Evolutionary conservation across 257 asterid genomes (phyloP).

Genomic region (Solanum piurae): DNA sequence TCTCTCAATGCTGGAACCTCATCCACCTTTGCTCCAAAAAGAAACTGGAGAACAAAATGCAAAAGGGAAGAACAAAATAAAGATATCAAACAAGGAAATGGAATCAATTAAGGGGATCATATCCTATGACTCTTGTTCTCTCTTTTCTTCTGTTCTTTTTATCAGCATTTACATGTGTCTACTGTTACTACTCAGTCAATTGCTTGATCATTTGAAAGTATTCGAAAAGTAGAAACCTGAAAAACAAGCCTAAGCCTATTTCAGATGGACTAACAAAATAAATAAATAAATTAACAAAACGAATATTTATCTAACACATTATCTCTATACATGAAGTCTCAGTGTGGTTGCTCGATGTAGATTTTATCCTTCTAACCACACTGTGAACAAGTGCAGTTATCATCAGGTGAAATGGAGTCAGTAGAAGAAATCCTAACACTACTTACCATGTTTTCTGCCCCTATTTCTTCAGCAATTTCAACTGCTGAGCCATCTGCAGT

Average conservation of each 20-base stretch:
- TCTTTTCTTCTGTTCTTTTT: background rate
- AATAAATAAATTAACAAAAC: background rate
- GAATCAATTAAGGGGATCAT: background rate
- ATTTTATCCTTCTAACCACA: background rate
- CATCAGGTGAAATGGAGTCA: background rate
- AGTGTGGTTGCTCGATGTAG: background rate
- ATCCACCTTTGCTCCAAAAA: constrained; percentile 36
- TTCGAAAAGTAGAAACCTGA: background rate
- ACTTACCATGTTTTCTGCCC: constrained; percentile 40
- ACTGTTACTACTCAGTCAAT: background rate
- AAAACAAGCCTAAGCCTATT: background rate
- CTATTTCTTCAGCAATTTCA: constrained; percentile 39
- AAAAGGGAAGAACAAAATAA: background rate
- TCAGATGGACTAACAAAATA: background rate
- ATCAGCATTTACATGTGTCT: background rate
- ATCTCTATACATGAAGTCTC: background rate
- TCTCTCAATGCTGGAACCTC: constrained; percentile 34
- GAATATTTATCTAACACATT: background rate
- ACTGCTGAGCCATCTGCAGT: constrained; percentile 43
- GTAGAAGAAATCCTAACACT: background rate
- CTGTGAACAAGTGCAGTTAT: background rate
- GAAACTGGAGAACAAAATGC: constrained; percentile 20
- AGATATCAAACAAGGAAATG: background rate
- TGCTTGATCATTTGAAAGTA: background rate
- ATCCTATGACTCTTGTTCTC: background rate